A percentile compares a stretch with the other conserved stretches of the same genome.
Evolutionary conservation across 2,329 filamentous ascomycete genomes (phyloP).

Genomic region (Monosporascus sp.): DNA sequence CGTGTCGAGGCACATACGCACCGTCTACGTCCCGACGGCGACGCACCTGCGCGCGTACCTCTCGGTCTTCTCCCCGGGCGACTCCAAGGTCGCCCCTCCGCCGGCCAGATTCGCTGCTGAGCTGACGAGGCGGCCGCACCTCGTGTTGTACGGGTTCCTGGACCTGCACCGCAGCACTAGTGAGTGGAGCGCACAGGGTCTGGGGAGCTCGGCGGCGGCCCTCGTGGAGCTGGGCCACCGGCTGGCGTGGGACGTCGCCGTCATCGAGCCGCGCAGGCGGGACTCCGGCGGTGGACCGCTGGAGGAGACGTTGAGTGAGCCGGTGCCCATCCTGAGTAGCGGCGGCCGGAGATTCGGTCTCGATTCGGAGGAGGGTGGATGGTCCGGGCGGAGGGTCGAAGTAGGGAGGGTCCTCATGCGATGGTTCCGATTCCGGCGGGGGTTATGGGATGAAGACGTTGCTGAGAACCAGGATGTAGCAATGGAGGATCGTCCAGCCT

Average conservation of each 20-base stretch:
- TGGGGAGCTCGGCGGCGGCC: constrained; percentile 57
- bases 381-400: constrained; percentile 55
- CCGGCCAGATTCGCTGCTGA: constrained; percentile 18
- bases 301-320: constrained; percentile 40
- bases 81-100: constrained; percentile 34
- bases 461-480: background rate
- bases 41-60: constrained; percentile 75
- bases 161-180: constrained; percentile 62
- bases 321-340: constrained; percentile 59
- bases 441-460: constrained; percentile 26
- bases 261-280: constrained; percentile 41
- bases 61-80: constrained; percentile 43
- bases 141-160: constrained; percentile 63
- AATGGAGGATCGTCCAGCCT: background rate
- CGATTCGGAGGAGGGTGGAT: constrained; percentile 44
- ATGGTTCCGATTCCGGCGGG: constrained; percentile 57
- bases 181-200: constrained; percentile 71
- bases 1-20: constrained; percentile 61
- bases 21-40: constrained; percentile 71
- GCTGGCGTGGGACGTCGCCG: constrained; percentile 36
- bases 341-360: constrained; percentile 39
- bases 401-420: constrained; percentile 53
- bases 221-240: constrained; percentile 57
- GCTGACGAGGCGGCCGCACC: constrained; percentile 29
- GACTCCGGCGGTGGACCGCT: constrained; percentile 11